Evolutionary conservation across 1,139 yeast genomes (phyloP).

Genomic region (Pichiaceae sp.): DNA sequence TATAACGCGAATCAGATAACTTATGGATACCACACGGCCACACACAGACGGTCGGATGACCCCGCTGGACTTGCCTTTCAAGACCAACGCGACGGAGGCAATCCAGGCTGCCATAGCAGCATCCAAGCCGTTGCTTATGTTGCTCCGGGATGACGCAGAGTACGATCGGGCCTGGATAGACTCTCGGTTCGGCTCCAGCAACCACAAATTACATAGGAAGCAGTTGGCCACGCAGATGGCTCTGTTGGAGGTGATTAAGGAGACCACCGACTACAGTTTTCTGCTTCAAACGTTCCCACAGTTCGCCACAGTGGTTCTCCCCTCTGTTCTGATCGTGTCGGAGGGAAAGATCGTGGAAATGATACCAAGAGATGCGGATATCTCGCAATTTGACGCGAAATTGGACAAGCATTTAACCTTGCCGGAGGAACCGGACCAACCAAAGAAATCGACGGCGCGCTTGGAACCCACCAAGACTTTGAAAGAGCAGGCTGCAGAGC

Average conservation of each 20-base stretch:
- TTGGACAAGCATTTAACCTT: neutral
- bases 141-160: constrained; percentile 4
- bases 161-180: constrained; percentile 4
- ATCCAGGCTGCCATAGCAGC: constrained; percentile 3
- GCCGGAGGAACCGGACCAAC: neutral
- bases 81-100: constrained; percentile 1
- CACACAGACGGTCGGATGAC: too few species aligned
- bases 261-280: constrained; percentile 36
- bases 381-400: constrained; percentile 1
- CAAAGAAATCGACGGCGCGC: neutral
- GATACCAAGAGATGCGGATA: neutral
- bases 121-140: constrained; percentile 5
- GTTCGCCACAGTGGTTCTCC: constrained; percentile 36
- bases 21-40: too few species aligned
- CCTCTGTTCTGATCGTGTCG: constrained; percentile 31
- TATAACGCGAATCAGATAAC: too few species aligned
- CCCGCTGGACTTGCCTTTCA: neutral
- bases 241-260: constrained; percentile 32
- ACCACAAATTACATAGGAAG: neutral
- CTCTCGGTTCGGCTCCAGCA: neutral
- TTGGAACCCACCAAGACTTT: constrained; percentile 12
- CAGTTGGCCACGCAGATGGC: neutral
- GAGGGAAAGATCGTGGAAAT: constrained; percentile 36
- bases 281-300: constrained; percentile 45
- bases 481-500: constrained; percentile 31